Base-by-base conservation (phyloP, 495 filamentous ascomycete species). In the Penicillium mononematosum region DNA sequence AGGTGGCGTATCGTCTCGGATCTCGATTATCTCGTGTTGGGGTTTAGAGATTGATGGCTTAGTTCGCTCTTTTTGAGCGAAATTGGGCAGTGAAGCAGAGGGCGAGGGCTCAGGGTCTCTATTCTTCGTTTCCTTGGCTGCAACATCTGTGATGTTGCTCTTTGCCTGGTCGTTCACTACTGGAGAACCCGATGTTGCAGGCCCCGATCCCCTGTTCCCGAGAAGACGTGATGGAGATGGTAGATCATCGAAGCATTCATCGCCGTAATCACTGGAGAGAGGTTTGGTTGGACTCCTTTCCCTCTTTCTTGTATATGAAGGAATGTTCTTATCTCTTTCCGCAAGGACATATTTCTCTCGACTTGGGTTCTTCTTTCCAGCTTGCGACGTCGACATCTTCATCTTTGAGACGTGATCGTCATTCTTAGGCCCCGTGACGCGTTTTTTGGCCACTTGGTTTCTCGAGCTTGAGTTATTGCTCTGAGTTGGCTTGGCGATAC, bases 191-290 rank as follows among this genome's bases (percentile, higher is more conserved):
- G 52, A 29, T 20, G 24, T 27, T 24, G 7, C 12, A 3, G 38
- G 6, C 2, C 17, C 16, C 3, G 29, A 43, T 10, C 10, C 16
- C 5, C 17, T 19, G 19, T 57, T 24, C 16, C 47, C 62, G 1
- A 66, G 42, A 16, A 77, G 27, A 14, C 71, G 45, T 24, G 71
- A 75, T 27, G 74, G 70, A 9, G 75, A 75, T 25, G 75, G 77
- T n/a, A 81, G 57, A 50, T 77, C 73, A 16, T 70, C 67, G 22
- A 75, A 63, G n/a, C 58, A 63, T 44, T 68, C 69, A 50, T 69
- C 63, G 2, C 59, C 68, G 50, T 70, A 75, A 31, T 77, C 74
- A 55, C 70, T 75, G 1, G 69, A 72, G 45, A 53, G 50, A 5
- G 22, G 56, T 43, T 27, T 62, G 19, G 39, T 24, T 31, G 22